A percentile compares a stretch with the other conserved stretches of the same genome.
phyloP scores from a whole-genome alignment of 139 green algal species.

The Eudorina sp. region DNA sequence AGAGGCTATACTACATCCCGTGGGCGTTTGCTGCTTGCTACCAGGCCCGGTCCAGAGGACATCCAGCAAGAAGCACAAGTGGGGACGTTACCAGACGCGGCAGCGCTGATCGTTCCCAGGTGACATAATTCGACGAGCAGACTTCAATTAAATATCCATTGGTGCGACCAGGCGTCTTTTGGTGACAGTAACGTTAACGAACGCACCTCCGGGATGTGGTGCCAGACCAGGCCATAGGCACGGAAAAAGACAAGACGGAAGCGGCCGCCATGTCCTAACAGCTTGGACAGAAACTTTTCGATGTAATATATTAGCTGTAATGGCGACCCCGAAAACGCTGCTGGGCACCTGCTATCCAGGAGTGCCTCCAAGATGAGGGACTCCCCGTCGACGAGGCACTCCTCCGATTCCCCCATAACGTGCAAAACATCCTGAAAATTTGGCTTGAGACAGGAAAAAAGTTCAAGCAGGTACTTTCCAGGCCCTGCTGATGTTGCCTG shows the following conservation, averaged over 20 bases:
- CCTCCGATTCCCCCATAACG: constrained; percentile 41
- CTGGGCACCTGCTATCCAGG: not conserved
- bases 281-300: constrained; percentile 15
- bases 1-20: too few relatives aligned
- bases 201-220: not conserved
- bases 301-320: not conserved
- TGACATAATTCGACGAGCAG: too few relatives aligned
- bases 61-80: too few relatives aligned
- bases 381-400: constrained; percentile 45
- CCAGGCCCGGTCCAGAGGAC: too few relatives aligned
- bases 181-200: too few relatives aligned
- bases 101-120: too few relatives aligned
- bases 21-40: too few relatives aligned
- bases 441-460: not conserved
- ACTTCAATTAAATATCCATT: too few relatives aligned
- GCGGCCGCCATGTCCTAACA: constrained; percentile 15
- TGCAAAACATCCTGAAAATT: constrained; percentile 36
- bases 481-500: too few relatives aligned
- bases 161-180: too few relatives aligned
- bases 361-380: constrained; percentile 21
- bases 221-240: not conserved
- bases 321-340: not conserved
- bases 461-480: too few relatives aligned
- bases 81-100: too few relatives aligned
- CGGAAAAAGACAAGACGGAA: constrained; percentile 32